Conservation (phyloP, 257 asterid genomes). For the Solanum pinnatisectum region DNA sequence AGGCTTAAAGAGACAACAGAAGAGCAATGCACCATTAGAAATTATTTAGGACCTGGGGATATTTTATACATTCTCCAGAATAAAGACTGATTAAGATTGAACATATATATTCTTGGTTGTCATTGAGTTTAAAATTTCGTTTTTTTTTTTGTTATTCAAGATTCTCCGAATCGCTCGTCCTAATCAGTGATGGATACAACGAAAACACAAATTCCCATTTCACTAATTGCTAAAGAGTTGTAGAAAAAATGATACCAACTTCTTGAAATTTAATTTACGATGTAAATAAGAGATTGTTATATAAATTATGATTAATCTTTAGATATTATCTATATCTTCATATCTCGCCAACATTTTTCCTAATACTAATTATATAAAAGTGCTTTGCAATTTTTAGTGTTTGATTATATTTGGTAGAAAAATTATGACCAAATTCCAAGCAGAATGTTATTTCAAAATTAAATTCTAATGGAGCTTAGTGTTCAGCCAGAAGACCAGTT, state of each 20-base stretch:
- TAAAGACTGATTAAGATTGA: not conserved
- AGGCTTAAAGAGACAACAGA: not conserved
- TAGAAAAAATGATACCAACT: not conserved
- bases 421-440: not conserved
- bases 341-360: not conserved
- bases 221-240: not conserved
- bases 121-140: not conserved
- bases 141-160: not conserved
- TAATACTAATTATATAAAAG: not conserved
- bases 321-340: not conserved
- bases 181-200: not conserved
- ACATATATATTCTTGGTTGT: not conserved
- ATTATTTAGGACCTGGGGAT: not conserved
- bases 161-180: not conserved
- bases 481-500: not conserved
- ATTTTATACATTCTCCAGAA: not conserved
- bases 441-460: not conserved
- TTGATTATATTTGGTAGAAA: not conserved
- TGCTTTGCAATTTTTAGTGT: not conserved
- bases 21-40: not conserved
- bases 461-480: not conserved
- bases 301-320: not conserved
- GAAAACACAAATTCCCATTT: not conserved
- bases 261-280: too few relatives aligned
- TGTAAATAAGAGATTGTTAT: not conserved